A percentile compares a stretch with the other conserved stretches of the same genome.
Evolutionary conservation across 1,139 yeast species (phyloP).

Genomic region (Scheffersomyces stambukii): DNA sequence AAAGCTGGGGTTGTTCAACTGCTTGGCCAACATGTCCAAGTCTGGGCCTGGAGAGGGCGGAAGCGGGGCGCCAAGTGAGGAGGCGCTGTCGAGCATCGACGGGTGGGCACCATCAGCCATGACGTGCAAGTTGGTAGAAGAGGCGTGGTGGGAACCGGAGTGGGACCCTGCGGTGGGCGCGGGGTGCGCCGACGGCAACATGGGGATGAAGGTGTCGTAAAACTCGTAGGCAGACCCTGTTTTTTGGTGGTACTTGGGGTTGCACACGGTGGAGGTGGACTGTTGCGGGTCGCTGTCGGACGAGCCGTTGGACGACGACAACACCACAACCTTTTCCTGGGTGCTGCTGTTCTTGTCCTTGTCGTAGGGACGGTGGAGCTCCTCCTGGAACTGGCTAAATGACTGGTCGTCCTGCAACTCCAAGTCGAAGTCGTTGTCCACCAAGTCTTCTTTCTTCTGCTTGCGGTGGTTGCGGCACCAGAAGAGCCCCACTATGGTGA

Average conservation of each 20-base stretch:
- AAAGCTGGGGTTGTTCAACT: constrained; percentile 30
- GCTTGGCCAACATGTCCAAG: constrained; percentile 40
- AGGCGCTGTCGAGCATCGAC: neutral
- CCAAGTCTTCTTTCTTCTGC: constrained; percentile 30
- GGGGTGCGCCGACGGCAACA: constrained; percentile 18
- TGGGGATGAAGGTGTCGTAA: constrained; percentile 42
- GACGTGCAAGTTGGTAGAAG: constrained; percentile 5
- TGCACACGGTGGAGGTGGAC: constrained; percentile 4
- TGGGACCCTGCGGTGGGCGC: constrained; percentile 2
- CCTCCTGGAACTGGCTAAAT: constrained; percentile 36
- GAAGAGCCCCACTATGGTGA: constrained; percentile 18
- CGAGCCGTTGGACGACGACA: constrained; percentile 4
- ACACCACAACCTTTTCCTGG: constrained; percentile 4
- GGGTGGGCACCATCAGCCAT: neutral
- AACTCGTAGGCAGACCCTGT: constrained; percentile 33
- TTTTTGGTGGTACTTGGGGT: constrained; percentile 4
- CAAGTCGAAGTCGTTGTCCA: constrained; percentile 29
- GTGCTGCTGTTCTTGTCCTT: constrained; percentile 4
- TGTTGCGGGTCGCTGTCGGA: constrained; percentile 4
- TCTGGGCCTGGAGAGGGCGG: constrained; percentile 10
- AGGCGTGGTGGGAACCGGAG: constrained; percentile 3
- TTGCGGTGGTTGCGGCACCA: constrained; percentile 31
- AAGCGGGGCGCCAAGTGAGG: constrained; percentile 6
- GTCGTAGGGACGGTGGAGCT: constrained; percentile 24
- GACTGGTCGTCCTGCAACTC: constrained; percentile 37